A percentile compares a stretch with the other conserved stretches of the same genome.
phyloP scores from a whole-genome alignment of 805 yeast genomes.

The Hanseniaspora mollemarum region DNA sequence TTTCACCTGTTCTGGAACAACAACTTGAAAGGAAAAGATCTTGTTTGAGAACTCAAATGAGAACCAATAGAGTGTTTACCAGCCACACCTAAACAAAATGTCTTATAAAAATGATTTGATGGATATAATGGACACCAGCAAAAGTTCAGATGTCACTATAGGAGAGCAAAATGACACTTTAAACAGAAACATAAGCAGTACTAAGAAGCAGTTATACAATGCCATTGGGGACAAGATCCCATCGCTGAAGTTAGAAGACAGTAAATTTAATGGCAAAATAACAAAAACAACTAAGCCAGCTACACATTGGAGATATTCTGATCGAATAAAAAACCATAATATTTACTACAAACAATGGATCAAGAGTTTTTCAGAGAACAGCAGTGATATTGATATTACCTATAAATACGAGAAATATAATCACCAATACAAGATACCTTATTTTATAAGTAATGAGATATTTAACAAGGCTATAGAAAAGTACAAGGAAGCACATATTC shows the following conservation, averaged over 20 bases:
- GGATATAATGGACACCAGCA: constrained; percentile 55
- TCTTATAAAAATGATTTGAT: constrained; percentile 51
- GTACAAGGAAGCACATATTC: constrained; percentile 13
- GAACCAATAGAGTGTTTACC: no score
- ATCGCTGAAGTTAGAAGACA: constrained; percentile 50
- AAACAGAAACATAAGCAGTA: constrained; percentile 36
- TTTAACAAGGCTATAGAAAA: constrained; percentile 30
- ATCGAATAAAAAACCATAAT: background rate
- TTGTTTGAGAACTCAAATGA: no score
- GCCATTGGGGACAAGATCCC: constrained; percentile 88
- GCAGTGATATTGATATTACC: constrained; percentile 36
- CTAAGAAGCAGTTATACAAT: constrained; percentile 81
- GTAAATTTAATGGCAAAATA: constrained; percentile 50
- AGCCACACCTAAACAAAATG: background rate
- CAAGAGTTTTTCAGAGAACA: constrained; percentile 48
- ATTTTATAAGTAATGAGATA: constrained; percentile 46
- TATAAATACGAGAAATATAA: constrained; percentile 66
- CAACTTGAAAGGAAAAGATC: no score
- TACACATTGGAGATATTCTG: background rate
- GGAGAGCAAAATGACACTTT: background rate
- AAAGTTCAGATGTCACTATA: background rate
- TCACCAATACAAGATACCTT: constrained; percentile 57
- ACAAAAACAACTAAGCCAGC: constrained; percentile 55
- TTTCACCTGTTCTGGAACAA: no score
- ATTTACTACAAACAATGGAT: constrained; percentile 52